Evolutionary conservation across 163 green algal species (phyloP), one percentile per base, ranked within the genome.

Genomic region (Smithsoniella earleae): DNA sequence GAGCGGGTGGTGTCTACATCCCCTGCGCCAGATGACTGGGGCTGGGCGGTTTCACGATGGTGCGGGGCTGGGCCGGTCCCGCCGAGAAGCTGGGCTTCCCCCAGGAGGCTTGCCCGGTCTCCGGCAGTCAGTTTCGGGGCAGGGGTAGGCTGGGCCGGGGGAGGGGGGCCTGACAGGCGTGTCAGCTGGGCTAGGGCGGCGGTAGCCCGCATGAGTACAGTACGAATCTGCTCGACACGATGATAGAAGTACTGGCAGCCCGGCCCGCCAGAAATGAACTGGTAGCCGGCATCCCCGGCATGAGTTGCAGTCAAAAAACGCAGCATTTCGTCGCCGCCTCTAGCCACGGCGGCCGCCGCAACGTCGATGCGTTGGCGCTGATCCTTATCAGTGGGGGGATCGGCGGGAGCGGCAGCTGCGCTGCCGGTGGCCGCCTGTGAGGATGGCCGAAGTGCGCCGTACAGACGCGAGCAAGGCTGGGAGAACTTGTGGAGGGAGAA

Each of bases 261-360:
- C 13, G 82, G 66, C 0, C 87, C 91, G 2, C 82, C 88, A 18
- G 31, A 8, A 25, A 64, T 25, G 13, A 64, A 64, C 6, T 1
- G 25, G 1, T 64, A 64, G 25, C 33, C 6, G 8, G 31, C 49
- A 27, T 64, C 49, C 8, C 49, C 49, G 31, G 49, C 1, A 64
- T 72, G 63, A 38, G 82, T 72, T 73, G 87, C 75, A n/a, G 76
- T 52, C 4, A 81, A 88, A 0, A 96, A 74, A 1, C 76, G 72
- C 66, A 95, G 89, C 55, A 94, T 82, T 0, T 72, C 54, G 16
- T 77, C 58, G 4, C 90, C 91, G 31, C 84, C 87, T 16, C 84
- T 78, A 0, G 87, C 88, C 31, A 96, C 89, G 46, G 87, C 88
- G 49, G 86, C 81, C 1, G 90, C 91, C 31, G 97, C 63, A 5